Conservation (phyloP, 305 asterid species). For the Fraxinus platypoda region DNA sequence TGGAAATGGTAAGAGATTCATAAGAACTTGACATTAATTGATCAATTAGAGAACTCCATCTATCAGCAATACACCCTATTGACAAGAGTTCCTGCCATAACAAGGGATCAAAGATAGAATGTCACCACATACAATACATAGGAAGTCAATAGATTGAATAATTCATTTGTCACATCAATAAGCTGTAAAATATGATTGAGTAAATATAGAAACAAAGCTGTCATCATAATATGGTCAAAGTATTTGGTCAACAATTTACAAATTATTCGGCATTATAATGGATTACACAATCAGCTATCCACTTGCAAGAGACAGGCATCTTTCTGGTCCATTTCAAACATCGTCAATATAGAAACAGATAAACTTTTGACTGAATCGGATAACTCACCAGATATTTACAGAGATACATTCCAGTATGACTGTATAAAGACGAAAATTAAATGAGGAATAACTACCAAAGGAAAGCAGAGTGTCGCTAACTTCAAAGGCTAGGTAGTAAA, state of each 20-base stretch:
- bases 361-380: not conserved
- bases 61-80: not conserved
- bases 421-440: not conserved
- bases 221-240: not conserved
- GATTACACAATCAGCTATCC: not conserved
- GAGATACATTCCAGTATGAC: not conserved
- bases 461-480: not conserved
- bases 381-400: not conserved
- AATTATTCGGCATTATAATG: not conserved
- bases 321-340: not conserved
- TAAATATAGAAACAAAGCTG: not conserved
- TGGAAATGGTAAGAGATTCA: constrained; percentile 43
- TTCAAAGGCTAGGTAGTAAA: not conserved
- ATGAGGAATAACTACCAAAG: not conserved
- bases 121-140: not conserved
- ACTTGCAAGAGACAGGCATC: not conserved
- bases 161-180: not conserved
- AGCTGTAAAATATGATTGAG: not conserved
- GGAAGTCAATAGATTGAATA: not conserved
- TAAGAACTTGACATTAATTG: constrained; percentile 18
- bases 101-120: not conserved
- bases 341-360: not conserved
- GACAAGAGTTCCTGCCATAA: not conserved
- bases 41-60: constrained; percentile 15
- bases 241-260: not conserved